Percentiles rank a stretch among this genome's conserved stretches.
Conservation (phyloP, 2,329 filamentous ascomycete genomes). For the Penicillium sp. region DNA sequence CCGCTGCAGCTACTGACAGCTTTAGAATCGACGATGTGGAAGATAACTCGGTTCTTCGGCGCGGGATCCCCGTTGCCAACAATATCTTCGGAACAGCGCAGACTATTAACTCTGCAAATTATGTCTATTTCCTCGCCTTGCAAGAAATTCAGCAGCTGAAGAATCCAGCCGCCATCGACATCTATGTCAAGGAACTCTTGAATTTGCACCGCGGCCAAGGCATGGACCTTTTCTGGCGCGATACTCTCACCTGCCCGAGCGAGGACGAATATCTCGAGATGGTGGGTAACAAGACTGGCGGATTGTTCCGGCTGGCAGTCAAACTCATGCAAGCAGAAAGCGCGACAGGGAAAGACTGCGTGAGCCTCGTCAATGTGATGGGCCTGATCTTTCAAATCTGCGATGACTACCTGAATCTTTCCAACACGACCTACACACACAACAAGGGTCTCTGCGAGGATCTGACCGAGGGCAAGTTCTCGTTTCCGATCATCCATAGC, state of each 20-base stretch:
- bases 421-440: conserved; percentile 62
- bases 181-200: conserved; percentile 43
- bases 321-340: conserved; percentile 45
- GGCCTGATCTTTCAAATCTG: conserved; percentile 46
- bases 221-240: conserved; percentile 47
- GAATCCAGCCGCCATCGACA: conserved; percentile 38
- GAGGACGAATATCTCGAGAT: conserved; percentile 47
- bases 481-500: conserved; percentile 89
- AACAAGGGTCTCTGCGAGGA: conserved; percentile 96
- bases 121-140: conserved; percentile 44
- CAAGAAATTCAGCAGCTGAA: conserved; percentile 40
- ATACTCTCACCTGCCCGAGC: conserved; percentile 43
- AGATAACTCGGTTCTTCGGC: conserved; percentile 45
- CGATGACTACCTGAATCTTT: conserved; percentile 84
- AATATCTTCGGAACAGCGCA: conserved; percentile 47
- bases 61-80: conserved; percentile 47
- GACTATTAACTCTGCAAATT: conserved; percentile 50
- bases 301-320: conserved; percentile 43
- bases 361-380: conserved; percentile 61
- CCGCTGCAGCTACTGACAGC: too few species aligned
- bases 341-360: conserved; percentile 37
- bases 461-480: conserved; percentile 94
- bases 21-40: conserved; percentile 47
- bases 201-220: conserved; percentile 46
- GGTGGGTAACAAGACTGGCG: conserved; percentile 48